Evolutionary conservation across 306 rosid species (phyloP).

Genomic region (Luffa aegyptiaca): DNA sequence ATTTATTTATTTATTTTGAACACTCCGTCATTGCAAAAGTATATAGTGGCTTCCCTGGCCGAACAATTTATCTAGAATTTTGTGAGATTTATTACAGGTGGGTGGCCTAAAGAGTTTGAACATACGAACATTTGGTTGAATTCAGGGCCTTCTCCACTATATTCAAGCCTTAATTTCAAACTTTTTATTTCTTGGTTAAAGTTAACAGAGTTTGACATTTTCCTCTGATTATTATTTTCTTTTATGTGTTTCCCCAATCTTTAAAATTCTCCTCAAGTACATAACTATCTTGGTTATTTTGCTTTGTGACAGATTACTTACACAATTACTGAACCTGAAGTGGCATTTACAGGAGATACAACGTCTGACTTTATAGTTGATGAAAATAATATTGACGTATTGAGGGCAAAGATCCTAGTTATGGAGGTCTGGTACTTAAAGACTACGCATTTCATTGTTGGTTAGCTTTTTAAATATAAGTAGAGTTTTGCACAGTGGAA

Average conservation of each 20-base stretch:
- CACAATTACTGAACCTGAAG: constrained; percentile 61
- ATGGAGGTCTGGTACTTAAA: constrained; percentile 54
- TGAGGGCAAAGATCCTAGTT: constrained; percentile 73
- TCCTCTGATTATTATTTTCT: not conserved
- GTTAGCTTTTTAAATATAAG: not conserved
- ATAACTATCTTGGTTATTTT: constrained; percentile 10
- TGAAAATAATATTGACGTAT: constrained; percentile 48
- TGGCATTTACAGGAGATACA: constrained; percentile 97
- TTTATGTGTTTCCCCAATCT: not conserved
- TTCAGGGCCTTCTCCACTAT: not conserved
- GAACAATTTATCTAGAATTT: not conserved
- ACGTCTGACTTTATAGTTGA: constrained; percentile 62
- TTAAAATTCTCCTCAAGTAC: not conserved
- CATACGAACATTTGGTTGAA: not conserved
- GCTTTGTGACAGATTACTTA: constrained; percentile 56
- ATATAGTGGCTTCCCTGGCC: not conserved
- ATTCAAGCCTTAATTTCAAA: not conserved
- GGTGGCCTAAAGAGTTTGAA: not conserved
- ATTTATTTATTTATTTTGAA: not conserved
- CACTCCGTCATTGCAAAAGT: not conserved
- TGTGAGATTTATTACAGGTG: not conserved
- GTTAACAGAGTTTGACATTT: not conserved
- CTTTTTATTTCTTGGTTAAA: not conserved
- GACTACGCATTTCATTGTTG: not conserved
- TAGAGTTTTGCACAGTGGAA: not conserved